These are phyloP conservation scores for Tephrocybe sp. DNA, from an alignment of 768 basidiomycete genomes.

Conservation along the genomic window DNA sequence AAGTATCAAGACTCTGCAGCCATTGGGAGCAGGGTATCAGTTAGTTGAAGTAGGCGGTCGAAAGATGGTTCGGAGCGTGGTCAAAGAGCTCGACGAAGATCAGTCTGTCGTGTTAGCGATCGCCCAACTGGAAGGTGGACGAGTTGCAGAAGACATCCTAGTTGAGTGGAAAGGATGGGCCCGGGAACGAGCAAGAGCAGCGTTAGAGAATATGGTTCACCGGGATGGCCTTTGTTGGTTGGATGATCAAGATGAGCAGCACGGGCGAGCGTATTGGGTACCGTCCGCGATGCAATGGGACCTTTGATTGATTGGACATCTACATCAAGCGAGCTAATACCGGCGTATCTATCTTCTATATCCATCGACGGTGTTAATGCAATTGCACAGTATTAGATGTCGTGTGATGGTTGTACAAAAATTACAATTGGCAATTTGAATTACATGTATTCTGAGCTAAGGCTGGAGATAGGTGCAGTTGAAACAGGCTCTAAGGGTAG, in stretches of 20 bases:
- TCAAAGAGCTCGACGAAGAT: constrained; percentile 88
- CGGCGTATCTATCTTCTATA: too few relatives aligned
- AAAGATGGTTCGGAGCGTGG: constrained; percentile 87
- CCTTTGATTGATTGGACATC: constrained; percentile 31
- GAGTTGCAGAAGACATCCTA: constrained; percentile 64
- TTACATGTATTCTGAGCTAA: constrained; percentile 8
- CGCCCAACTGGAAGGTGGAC: constrained; percentile 66
- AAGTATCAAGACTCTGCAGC: constrained; percentile 84
- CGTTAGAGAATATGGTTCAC: constrained; percentile 87
- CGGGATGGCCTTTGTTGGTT: constrained; percentile 94
- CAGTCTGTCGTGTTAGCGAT: constrained; percentile 80
- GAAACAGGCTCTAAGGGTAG: constrained; percentile 9
- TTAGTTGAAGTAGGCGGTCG: constrained; percentile 71
- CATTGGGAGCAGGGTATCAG: constrained; percentile 90
- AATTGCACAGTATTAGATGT: not conserved
- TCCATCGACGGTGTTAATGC: too few relatives aligned
- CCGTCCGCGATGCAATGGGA: constrained; percentile 89
- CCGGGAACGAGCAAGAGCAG: constrained; percentile 69
- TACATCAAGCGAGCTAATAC: too few relatives aligned
- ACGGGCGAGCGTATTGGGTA: constrained; percentile 80
- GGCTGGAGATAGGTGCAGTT: constrained; percentile 14
- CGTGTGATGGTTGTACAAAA: not conserved
- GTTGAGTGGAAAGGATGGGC: constrained; percentile 73
- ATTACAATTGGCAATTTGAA: not conserved
- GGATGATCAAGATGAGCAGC: constrained; percentile 79